These are phyloP conservation scores for Lojkania enalia DNA, from an alignment of 2,329 filamentous ascomycete genomes.

Conservation along the genomic window DNA sequence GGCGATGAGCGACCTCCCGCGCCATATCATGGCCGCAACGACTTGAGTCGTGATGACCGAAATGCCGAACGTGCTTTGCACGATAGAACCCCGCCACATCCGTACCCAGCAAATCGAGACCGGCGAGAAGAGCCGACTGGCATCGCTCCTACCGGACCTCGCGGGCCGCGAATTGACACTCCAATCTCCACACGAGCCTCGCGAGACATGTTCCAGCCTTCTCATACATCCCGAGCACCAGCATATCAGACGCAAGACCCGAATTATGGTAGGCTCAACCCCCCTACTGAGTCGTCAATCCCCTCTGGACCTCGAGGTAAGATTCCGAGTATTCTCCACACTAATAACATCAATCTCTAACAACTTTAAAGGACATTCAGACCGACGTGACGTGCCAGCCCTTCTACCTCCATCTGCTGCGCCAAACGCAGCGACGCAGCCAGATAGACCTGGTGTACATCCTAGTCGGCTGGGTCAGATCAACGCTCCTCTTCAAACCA, in stretches of 20 bases:
- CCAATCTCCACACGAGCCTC: conserved; percentile 27
- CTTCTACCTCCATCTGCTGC: too few relatives aligned
- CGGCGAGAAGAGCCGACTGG: conserved; percentile 45
- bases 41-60: conserved; percentile 36
- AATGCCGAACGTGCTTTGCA: conserved; percentile 35
- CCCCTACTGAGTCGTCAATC: conserved; percentile 49
- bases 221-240: conserved; percentile 39
- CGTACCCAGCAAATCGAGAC: conserved; percentile 42
- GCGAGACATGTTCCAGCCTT: conserved; percentile 47
- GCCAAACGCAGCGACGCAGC: too few relatives aligned
- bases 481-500: conserved; percentile 38
- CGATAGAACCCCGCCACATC: conserved; percentile 23
- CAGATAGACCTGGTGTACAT: too few relatives aligned
- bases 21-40: conserved; percentile 29
- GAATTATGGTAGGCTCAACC: conserved; percentile 55
- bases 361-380: conserved; percentile 15
- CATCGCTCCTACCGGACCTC: conserved; percentile 57
- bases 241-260: conserved; percentile 48
- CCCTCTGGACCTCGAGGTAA: conserved; percentile 59
- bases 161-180: conserved; percentile 47
- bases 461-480: conserved; percentile 57
- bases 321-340: too few relatives aligned
- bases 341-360: too few relatives aligned
- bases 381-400: conserved; percentile 8
- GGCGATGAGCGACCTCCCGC: conserved; percentile 27